These are phyloP conservation scores for Fraxinus excelsior DNA, from an alignment of 257 asterid species.

Conservation along the genomic window DNA sequence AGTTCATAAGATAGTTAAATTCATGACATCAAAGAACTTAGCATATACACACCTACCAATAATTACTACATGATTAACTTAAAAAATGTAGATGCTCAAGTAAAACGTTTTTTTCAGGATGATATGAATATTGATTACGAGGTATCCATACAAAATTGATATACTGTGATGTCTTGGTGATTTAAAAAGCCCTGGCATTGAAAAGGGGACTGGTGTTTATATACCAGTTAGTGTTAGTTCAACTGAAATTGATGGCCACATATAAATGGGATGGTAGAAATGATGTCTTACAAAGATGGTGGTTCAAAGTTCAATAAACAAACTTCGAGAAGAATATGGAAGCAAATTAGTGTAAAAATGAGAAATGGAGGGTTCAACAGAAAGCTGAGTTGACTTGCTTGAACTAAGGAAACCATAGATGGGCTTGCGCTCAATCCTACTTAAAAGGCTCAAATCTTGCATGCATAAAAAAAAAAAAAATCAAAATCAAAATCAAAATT, in stretches of 20 bases:
- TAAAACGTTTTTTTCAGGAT: background rate
- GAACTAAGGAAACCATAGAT: too few species aligned
- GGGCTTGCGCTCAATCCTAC: too few species aligned
- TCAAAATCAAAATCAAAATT: too few species aligned
- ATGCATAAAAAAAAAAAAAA: too few species aligned
- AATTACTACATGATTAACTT: background rate
- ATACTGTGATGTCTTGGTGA: background rate
- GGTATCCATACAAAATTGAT: background rate
- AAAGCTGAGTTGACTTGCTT: too few species aligned
- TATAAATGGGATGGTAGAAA: background rate
- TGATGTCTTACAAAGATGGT: background rate
- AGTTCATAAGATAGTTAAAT: background rate
- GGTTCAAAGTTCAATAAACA: background rate
- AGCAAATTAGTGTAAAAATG: too few species aligned
- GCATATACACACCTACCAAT: background rate
- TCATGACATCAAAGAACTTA: background rate
- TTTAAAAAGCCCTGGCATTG: background rate
- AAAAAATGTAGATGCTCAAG: background rate
- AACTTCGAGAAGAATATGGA: too few species aligned
- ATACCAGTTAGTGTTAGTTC: background rate
- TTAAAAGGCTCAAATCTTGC: too few species aligned
- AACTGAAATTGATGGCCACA: background rate
- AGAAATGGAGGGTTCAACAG: too few species aligned
- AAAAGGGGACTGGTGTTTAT: background rate
- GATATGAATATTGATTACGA: background rate